Base-by-base conservation (phyloP, 2,329 filamentous ascomycete species). In the Hypoxylon sp. region DNA sequence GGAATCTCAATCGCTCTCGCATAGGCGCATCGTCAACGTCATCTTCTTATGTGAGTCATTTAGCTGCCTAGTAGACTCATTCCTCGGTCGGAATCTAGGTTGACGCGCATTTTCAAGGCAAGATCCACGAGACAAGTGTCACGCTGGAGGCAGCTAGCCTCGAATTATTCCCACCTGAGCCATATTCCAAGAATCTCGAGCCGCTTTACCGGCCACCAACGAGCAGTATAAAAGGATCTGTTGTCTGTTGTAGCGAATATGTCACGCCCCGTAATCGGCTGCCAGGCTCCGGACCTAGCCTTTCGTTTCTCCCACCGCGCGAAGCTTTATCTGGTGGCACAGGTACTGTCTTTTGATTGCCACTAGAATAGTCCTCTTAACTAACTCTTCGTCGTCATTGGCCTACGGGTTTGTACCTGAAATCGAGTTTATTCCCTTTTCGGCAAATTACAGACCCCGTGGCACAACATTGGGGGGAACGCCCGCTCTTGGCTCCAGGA, bases 371-470 rank as follows among this genome's bases (percentile, higher is more conserved):
- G 50, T 61, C n/a, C 9, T 57, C 45, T 26, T 44, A 61, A 52
- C 51, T 54, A 42, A 61, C 50, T 2, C 52, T 38, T 51, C 52
- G 44, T 56, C 24, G 33, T 48, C 55, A 57, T 53, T 68, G 54
- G 50, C 22, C 14, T 56, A 11, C 18, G 48, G 32, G 36, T 6
- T 28, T 52, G 60, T 66, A 61, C 51, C 52, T 63, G 51, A 54
- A 61, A 42, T 68, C 54, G 57, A 61, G 59, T n/a, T 66, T 64
- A 64, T 61, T 49, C 63, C 63, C 44, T 38, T 61, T 66, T 48
- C 53, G 63, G 66, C 48, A 66, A 58, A 64, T 64, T 64, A 66
- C 54, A 68, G 63, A 66, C 56, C 66, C 56, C 56, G 66, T 66
- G 59, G 56, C 26, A 64, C 66, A 30, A 52, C 22, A 59, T 61